phyloP scores from a whole-genome alignment of 805 yeast species.

The Cyberlindnera xishuangbannaensis region DNA sequence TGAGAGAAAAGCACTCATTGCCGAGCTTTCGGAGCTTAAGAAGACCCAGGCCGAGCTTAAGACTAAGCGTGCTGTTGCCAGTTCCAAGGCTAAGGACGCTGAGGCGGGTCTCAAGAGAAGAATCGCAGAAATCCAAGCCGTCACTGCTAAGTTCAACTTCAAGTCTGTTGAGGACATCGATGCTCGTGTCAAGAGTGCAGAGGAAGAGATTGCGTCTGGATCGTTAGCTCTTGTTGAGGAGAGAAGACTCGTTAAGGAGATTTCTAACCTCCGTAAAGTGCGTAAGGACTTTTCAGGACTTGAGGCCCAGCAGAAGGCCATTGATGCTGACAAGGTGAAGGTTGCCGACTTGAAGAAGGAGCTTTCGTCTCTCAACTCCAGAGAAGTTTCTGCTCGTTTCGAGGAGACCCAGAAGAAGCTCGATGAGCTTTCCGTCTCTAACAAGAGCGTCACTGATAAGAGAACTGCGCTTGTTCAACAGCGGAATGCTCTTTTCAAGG shows the following conservation, averaged over 20 bases:
- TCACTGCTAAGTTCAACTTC: constrained; percentile 65
- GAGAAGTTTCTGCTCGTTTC: constrained; percentile 63
- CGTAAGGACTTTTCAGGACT: constrained; percentile 71
- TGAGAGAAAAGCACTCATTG: constrained; percentile 49
- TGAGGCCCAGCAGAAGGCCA: constrained; percentile 68
- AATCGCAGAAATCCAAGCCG: constrained; percentile 65
- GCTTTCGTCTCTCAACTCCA: constrained; percentile 47
- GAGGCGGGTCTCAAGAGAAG: constrained; percentile 72
- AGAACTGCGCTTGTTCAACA: constrained; percentile 57
- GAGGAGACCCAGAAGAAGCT: constrained; percentile 65
- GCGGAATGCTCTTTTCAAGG: constrained; percentile 61
- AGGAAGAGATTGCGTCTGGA: constrained; percentile 72
- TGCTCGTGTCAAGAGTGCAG: constrained; percentile 57
- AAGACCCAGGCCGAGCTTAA: constrained; percentile 43
- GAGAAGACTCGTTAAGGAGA: constrained; percentile 78
- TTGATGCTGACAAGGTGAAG: constrained; percentile 74
- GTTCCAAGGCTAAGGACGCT: constrained; percentile 63
- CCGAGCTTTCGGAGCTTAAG: constrained; percentile 40
- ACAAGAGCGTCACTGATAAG: constrained; percentile 59
- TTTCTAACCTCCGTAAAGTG: constrained; percentile 73
- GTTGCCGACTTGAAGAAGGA: constrained; percentile 69
- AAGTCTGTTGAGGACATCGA: constrained; percentile 65
- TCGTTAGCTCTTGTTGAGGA: constrained; percentile 84
- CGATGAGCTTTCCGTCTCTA: constrained; percentile 55
- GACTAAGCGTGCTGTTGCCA: constrained; percentile 37